phyloP scores from a whole-genome alignment of 2,329 filamentous ascomycete genomes.

The Fusarium denticulatum region DNA sequence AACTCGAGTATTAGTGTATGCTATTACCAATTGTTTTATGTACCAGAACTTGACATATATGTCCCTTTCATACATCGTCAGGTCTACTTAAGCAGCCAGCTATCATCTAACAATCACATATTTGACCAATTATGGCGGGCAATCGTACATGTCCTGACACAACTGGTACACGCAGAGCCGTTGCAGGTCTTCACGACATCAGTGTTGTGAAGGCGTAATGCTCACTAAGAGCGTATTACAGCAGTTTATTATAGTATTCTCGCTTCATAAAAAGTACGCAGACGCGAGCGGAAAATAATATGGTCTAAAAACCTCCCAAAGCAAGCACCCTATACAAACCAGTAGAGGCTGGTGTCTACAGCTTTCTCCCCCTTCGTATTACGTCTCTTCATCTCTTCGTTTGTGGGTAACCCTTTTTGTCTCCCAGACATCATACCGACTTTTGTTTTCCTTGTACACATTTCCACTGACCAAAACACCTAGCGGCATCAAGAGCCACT shows the following conservation, averaged over 20 bases:
- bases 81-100: background rate
- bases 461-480: background rate
- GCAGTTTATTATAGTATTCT: background rate
- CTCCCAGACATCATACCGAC: background rate
- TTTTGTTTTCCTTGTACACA: background rate
- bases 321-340: background rate
- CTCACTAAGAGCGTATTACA: background rate
- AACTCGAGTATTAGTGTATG: constrained; percentile 56
- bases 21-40: constrained; percentile 47
- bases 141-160: background rate
- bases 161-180: no score
- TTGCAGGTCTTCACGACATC: background rate
- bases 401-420: background rate
- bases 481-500: background rate
- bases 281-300: constrained; percentile 16
- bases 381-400: constrained; percentile 29
- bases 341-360: background rate
- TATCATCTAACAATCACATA: background rate
- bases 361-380: background rate
- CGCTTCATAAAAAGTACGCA: background rate
- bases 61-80: background rate
- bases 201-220: background rate
- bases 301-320: background rate
- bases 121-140: background rate
- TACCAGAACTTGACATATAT: background rate